phyloP scores from a whole-genome alignment of 192 early-diverging fungal species.

The Coemansia sp. region DNA sequence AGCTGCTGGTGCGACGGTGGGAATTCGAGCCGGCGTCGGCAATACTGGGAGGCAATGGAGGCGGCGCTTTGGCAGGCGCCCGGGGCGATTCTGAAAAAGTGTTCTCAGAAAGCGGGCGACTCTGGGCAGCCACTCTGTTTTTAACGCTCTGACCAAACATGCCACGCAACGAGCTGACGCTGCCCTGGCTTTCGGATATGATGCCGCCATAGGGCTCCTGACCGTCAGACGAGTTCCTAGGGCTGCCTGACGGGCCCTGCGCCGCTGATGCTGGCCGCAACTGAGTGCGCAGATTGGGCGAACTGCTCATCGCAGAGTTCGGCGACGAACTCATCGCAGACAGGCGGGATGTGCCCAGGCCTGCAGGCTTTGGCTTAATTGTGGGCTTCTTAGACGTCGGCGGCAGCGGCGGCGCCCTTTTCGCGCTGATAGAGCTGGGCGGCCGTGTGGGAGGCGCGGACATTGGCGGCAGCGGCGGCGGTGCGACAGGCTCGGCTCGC shows the following conservation, averaged over 20 bases:
- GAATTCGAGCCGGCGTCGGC: background rate
- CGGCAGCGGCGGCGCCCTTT: slow-evolving; percentile 44
- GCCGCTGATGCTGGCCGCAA: slow-evolving; percentile 11
- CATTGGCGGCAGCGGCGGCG: slow-evolving; percentile 13
- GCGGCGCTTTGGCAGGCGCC: slow-evolving; percentile 20
- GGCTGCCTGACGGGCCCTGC: background rate
- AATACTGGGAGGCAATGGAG: slow-evolving; percentile 12
- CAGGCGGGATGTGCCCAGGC: slow-evolving; percentile 19
- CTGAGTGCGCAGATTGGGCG: slow-evolving; percentile 14
- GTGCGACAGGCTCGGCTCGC: slow-evolving; percentile 21
- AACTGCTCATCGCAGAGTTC: slow-evolving; percentile 3
- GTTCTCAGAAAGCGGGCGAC: slow-evolving; percentile 5
- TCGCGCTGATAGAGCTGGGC: slow-evolving; percentile 26
- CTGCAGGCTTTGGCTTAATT: slow-evolving; percentile 39
- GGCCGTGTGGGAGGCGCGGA: slow-evolving; percentile 28
- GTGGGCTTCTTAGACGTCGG: slow-evolving; percentile 44
- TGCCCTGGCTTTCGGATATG: slow-evolving; percentile 49
- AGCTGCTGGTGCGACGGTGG: slow-evolving; percentile 20
- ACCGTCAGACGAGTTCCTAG: slow-evolving; percentile 29
- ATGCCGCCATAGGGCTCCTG: slow-evolving; percentile 21
- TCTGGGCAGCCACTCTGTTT: slow-evolving; percentile 19
- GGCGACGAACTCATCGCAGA: slow-evolving; percentile 26
- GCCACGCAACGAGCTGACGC: slow-evolving; percentile 50
- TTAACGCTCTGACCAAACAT: slow-evolving; percentile 46
- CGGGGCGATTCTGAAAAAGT: slow-evolving; percentile 16